phyloP scores from a whole-genome alignment of 1,284 basidiomycete species.

The Cutaneotrichosporon sp. region DNA sequence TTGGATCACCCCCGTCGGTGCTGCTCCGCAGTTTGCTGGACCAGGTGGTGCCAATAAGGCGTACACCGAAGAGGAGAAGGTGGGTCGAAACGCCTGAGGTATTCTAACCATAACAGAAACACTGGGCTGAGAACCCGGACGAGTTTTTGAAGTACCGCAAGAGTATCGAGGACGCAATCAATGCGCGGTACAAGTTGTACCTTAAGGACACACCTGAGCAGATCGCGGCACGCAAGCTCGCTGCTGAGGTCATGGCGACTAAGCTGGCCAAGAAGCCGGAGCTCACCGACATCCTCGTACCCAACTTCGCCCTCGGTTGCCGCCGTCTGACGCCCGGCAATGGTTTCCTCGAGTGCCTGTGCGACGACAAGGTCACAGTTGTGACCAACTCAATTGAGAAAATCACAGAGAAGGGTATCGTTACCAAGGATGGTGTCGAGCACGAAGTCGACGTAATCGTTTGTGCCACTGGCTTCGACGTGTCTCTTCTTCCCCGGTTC shows the following conservation, averaged over 20 bases:
- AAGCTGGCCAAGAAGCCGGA: conserved; percentile 17
- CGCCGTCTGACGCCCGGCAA: conserved; percentile 38
- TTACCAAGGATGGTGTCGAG: conserved; percentile 19
- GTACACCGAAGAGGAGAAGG: neutral
- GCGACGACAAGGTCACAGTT: conserved; percentile 26
- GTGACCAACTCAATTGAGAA: conserved; percentile 17
- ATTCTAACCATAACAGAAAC: no score
- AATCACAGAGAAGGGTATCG: conserved; percentile 24
- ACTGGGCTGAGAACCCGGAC: neutral
- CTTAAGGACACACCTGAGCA: neutral
- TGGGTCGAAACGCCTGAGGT: no score
- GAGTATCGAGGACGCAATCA: conserved; percentile 20
- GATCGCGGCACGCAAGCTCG: neutral
- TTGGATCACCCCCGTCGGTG: conserved; percentile 17
- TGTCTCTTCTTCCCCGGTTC: conserved; percentile 28
- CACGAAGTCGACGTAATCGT: conserved; percentile 29
- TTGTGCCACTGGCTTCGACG: conserved; percentile 36
- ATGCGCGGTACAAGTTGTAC: conserved; percentile 21
- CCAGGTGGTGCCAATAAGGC: conserved; percentile 17
- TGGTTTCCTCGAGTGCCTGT: conserved; percentile 41
- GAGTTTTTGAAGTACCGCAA: conserved; percentile 1
- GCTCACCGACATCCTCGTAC: conserved; percentile 22
- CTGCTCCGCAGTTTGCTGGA: conserved; percentile 11
- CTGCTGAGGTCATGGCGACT: conserved; percentile 14
- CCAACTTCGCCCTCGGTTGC: conserved; percentile 33